Evolutionary conservation across 768 basidiomycete genomes (phyloP), one percentile per base, ranked within the genome.

Genomic region (Auricularia auricula-judae): DNA sequence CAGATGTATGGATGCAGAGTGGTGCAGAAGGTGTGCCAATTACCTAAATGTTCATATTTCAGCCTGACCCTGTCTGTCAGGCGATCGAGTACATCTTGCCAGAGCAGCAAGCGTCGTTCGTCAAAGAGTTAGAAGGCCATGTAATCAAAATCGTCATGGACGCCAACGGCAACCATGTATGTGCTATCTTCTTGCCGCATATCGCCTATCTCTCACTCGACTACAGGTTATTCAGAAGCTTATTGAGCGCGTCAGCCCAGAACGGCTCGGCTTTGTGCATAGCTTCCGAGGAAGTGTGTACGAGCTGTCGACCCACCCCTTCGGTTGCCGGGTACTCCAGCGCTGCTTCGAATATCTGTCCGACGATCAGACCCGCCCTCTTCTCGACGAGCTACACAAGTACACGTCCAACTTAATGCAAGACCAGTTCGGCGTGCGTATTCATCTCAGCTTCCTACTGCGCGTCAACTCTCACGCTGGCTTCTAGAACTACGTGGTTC

Each of bases 1-100:
- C 91, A 98, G 71, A 91, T 95, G 83, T 98, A 98, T 74, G 96
- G 95, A 3, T 99, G 96, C 75, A 85, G 96, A 14, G 94, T 98
- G 5, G 88, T 95, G 21, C 93, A 96, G 73, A 93, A 93, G 87
- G 92, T 91, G 66, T 12, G 33, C 8, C 16, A 58, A 10, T 62
- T 47, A 14, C 43, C 16, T 35, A 35, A 44, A 29, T 29, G 29
- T 29, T 29, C 2, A 29, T 2, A 29, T 29, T 2, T 29, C 29
- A 29, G 29, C 29, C 29, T 29, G 2, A 29, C 29, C 29, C 29
- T 29, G 47, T 69, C 18, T 36, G 68, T 43, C 69, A 97, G 90
- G 92, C 93, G 35, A 80, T 98, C 23, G 94, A 98, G 71, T 84
- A 81, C 71, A 79, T 93, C 62, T 77, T 85, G 18, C 85, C 86